phyloP scores from a whole-genome alignment of 1,139 yeast genomes.

The Magnusiomyces magnusii region DNA sequence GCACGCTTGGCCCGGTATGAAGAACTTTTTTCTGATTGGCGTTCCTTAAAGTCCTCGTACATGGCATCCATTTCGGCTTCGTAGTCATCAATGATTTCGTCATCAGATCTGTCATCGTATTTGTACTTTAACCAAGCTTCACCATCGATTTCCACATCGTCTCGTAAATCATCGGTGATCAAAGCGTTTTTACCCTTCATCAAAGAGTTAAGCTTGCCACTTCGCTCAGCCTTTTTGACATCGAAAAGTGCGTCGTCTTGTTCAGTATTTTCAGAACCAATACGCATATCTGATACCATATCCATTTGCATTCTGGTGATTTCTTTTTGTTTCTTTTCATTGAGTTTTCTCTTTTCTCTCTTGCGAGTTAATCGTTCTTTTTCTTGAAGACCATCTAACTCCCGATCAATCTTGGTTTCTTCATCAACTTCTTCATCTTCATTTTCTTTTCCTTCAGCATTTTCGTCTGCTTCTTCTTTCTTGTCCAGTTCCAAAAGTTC shows the following conservation, averaged over 20 bases:
- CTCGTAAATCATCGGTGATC: conserved; percentile 45
- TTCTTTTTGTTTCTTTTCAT: conserved; percentile 83
- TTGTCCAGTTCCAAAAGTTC: conserved; percentile 57
- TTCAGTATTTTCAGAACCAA: conserved; percentile 90
- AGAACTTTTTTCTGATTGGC: conserved; percentile 72
- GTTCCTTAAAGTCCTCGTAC: conserved; percentile 68
- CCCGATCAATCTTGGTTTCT: conserved; percentile 84
- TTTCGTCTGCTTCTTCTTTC: conserved; percentile 29
- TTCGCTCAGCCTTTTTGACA: conserved; percentile 72
- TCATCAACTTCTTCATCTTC: conserved; percentile 71
- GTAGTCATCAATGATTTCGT: conserved; percentile 57
- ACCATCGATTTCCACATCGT: conserved; percentile 40
- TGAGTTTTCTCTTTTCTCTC: conserved; percentile 73
- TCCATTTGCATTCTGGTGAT: conserved; percentile 91
- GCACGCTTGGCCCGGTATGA: conserved; percentile 71
- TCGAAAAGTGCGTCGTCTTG: conserved; percentile 80
- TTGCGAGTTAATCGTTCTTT: conserved; percentile 61
- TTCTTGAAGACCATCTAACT: conserved; percentile 63
- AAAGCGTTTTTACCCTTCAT: conserved; percentile 77
- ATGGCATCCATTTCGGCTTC: conserved; percentile 76
- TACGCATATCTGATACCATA: conserved; percentile 87
- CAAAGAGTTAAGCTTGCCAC: conserved; percentile 68
- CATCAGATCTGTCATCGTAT: conserved; percentile 40
- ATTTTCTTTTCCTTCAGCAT: conserved; percentile 35
- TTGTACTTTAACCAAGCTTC: conserved; percentile 28